Evolutionary conservation across 805 yeast genomes (phyloP).

Genomic region (Metschnikowia anglica): DNA sequence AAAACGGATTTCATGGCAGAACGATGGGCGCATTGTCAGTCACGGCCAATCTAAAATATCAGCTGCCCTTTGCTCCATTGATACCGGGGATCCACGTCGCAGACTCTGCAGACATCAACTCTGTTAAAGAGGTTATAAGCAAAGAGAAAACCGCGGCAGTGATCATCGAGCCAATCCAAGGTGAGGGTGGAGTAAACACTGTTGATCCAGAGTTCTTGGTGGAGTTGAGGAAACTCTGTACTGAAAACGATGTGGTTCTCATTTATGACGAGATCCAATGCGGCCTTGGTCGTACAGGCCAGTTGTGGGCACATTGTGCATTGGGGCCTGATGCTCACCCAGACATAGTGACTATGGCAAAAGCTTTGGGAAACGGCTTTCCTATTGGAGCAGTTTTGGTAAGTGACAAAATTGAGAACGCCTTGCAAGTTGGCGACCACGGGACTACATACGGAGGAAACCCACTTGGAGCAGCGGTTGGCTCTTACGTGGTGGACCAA

Average conservation of each 20-base stretch:
- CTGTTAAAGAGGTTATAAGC: conserved; percentile 55
- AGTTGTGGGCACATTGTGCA: conserved; percentile 86
- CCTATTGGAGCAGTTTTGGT: conserved; percentile 95
- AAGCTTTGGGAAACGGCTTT: conserved; percentile 94
- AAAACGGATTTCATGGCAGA: conserved; percentile 92
- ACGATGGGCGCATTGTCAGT: conserved; percentile 91
- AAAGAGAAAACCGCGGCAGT: conserved; percentile 78
- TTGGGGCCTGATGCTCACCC: conserved; percentile 84
- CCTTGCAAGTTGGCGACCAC: conserved; percentile 86
- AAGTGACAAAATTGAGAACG: conserved; percentile 71
- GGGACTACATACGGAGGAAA: conserved; percentile 99
- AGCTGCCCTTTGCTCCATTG: conserved; percentile 85
- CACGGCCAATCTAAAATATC: conserved; percentile 91
- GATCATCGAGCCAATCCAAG: conserved; percentile 95
- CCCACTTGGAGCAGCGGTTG: conserved; percentile 85
- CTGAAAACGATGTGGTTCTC: conserved; percentile 65
- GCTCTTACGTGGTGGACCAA: conserved; percentile 68
- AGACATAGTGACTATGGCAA: conserved; percentile 90
- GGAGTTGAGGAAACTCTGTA: conserved; percentile 65
- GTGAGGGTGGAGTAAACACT: conserved; percentile 91
- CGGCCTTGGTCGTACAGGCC: conserved; percentile 92
- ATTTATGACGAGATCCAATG: conserved; percentile 96
- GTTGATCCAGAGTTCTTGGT: conserved; percentile 62
- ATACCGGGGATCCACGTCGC: conserved; percentile 86
- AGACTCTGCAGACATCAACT: conserved; percentile 54